phyloP scores from a whole-genome alignment of 1,139 yeast species.

The Saccharomyces hybrid region DNA sequence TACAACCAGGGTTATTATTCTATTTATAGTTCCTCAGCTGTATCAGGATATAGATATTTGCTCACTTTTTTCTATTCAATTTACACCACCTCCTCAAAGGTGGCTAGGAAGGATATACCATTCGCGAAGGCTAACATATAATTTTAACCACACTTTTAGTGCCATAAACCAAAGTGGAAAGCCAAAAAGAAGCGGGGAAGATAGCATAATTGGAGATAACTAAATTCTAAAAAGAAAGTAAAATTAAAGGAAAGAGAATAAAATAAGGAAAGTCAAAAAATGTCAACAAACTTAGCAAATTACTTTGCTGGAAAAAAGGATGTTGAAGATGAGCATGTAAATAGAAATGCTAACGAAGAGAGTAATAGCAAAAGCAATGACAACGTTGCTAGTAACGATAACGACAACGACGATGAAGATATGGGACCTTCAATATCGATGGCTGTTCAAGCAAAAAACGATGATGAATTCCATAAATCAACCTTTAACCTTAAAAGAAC shows the following conservation, averaged over 20 bases:
- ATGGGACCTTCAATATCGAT: conserved; percentile 36
- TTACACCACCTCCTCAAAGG: background rate
- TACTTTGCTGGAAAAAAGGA: background rate
- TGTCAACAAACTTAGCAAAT: conserved; percentile 5
- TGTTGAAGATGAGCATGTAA: background rate
- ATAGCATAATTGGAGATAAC: background rate
- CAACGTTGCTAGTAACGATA: background rate
- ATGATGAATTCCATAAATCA: conserved; percentile 61
- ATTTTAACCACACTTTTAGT: background rate
- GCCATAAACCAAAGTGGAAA: background rate
- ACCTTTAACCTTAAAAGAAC: conserved; percentile 77
- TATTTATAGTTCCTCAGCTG: background rate
- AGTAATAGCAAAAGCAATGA: background rate
- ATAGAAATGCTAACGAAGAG: background rate
- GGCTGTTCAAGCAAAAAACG: conserved; percentile 63
- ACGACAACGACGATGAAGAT: conserved; percentile 22
- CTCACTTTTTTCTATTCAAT: background rate
- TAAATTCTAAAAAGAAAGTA: background rate
- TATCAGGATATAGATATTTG: background rate
- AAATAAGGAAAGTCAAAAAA: background rate
- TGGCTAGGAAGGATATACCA: background rate
- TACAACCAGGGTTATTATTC: background rate
- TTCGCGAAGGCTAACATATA: background rate
- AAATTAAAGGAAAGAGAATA: background rate
- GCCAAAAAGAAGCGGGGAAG: background rate